These are phyloP conservation scores for Diospyros kaki DNA, from an alignment of 148 eudicot species.

Conservation along the genomic window DNA sequence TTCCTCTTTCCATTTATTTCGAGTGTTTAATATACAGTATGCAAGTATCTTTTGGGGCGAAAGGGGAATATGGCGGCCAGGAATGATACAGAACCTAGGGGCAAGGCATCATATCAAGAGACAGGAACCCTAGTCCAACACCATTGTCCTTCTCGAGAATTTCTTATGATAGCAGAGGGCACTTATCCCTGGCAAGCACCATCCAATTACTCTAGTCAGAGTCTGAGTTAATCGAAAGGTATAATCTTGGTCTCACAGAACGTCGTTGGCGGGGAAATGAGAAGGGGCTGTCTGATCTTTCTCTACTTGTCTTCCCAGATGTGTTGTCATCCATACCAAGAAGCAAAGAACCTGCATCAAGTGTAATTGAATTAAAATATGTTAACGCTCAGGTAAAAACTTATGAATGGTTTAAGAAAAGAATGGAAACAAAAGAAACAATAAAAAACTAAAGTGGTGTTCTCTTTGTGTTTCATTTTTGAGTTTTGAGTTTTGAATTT, in stretches of 20 bases:
- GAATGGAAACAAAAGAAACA: too few relatives aligned
- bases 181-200: neutral
- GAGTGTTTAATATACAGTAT: too few relatives aligned
- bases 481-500: too few relatives aligned
- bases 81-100: too few relatives aligned
- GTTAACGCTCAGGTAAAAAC: too few relatives aligned
- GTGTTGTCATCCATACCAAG: constrained; percentile 48
- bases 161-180: neutral
- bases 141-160: neutral
- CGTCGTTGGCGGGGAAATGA: constrained; percentile 69
- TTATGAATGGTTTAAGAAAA: too few relatives aligned
- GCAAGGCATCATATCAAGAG: too few relatives aligned
- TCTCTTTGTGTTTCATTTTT: too few relatives aligned
- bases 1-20: too few relatives aligned
- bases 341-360: constrained; percentile 57
- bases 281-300: constrained; percentile 72
- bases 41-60: too few relatives aligned
- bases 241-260: constrained; percentile 61
- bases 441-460: too few relatives aligned
- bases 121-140: neutral
- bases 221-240: constrained; percentile 66
- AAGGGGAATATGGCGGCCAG: too few relatives aligned
- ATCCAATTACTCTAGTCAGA: constrained; percentile 41
- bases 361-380: neutral
- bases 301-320: constrained; percentile 52